Percentiles rank a stretch among this genome's conserved stretches.
Conservation (phyloP, 2,329 filamentous ascomycete species). For the Chaetomium strumarium region DNA sequence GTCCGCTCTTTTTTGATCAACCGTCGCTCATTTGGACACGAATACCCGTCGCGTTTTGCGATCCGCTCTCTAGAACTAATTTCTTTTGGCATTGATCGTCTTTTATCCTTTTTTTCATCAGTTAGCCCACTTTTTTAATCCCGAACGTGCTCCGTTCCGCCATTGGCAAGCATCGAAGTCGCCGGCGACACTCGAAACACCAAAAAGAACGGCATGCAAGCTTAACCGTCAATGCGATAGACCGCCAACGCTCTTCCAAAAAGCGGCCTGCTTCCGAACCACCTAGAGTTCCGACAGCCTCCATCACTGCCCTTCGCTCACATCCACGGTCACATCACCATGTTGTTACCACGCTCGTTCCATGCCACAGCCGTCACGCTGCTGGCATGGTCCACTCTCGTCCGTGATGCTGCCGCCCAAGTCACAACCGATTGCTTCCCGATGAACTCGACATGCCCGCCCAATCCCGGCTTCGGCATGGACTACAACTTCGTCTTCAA, state of each 20-base stretch:
- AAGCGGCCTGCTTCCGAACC: neutral
- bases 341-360: conserved; percentile 26
- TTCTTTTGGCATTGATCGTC: neutral
- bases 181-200: conserved; percentile 8
- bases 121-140: neutral
- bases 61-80: too few relatives aligned
- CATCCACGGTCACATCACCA: conserved; percentile 7
- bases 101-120: neutral
- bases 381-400: conserved; percentile 33
- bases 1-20: conserved; percentile 15
- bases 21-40: neutral
- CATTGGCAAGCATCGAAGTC: conserved; percentile 8
- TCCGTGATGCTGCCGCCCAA: conserved; percentile 57
- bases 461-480: conserved; percentile 65
- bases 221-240: conserved; percentile 4
- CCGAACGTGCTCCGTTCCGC: neutral
- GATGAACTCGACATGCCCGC: conserved; percentile 61
- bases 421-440: conserved; percentile 66
- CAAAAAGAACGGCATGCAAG: conserved; percentile 11
- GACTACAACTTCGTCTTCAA: conserved; percentile 61
- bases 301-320: neutral
- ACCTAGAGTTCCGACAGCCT: neutral
- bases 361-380: conserved; percentile 33
- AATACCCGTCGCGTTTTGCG: too few relatives aligned
- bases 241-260: neutral